These are phyloP conservation scores for Primulina tabacum DNA, from an alignment of 257 asterid genomes.

Conservation along the genomic window DNA sequence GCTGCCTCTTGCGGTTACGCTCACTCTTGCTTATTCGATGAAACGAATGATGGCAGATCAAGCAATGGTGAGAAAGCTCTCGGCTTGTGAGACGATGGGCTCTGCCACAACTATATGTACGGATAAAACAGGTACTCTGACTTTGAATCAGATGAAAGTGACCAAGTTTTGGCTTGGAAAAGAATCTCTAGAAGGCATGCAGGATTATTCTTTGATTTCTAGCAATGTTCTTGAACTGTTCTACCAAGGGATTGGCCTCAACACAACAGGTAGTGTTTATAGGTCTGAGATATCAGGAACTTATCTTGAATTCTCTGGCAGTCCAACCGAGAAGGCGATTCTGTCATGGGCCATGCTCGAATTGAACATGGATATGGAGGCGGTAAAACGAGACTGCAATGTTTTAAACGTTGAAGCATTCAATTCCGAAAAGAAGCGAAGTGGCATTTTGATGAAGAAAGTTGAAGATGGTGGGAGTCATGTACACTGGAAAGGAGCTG, in stretches of 20 bases:
- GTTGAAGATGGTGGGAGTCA: constrained; percentile 30
- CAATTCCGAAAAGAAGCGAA: constrained; percentile 76
- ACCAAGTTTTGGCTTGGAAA: constrained; percentile 32
- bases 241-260: constrained; percentile 32
- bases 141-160: constrained; percentile 38
- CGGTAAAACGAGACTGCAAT: constrained; percentile 25
- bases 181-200: constrained; percentile 20
- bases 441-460: constrained; percentile 51
- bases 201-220: not conserved
- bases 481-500: constrained; percentile 86
- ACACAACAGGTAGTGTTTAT: constrained; percentile 27
- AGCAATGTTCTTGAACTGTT: constrained; percentile 24
- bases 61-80: constrained; percentile 39
- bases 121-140: constrained; percentile 37
- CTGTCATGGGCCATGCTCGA: constrained; percentile 68
- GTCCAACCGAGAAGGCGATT: constrained; percentile 84
- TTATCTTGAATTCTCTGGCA: constrained; percentile 56
- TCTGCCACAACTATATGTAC: constrained; percentile 35
- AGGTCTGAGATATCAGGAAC: not conserved
- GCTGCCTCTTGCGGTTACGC: constrained; percentile 39
- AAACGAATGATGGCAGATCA: constrained; percentile 47
- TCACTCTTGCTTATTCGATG: constrained; percentile 44
- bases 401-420: constrained; percentile 60
- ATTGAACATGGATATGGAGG: constrained; percentile 56
- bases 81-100: constrained; percentile 31